Percentiles rank a stretch among this genome's conserved stretches.
Conservation (phyloP, 2,329 filamentous ascomycete species). For the Fusarium sp. region DNA sequence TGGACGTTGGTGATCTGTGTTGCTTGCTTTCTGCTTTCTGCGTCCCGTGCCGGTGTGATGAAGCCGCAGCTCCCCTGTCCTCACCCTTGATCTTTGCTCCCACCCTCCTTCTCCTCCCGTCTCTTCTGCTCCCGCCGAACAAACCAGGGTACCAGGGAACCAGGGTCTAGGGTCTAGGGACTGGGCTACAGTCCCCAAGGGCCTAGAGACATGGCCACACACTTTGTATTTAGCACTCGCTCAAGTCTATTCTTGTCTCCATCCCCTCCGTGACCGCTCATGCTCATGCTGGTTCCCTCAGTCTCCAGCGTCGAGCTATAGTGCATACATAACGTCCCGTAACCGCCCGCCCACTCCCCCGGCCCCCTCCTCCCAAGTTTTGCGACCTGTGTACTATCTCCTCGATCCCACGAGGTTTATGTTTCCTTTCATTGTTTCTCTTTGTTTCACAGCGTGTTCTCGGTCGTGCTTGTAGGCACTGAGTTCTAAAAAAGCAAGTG, state of each 20-base stretch:
- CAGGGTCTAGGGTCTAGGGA: constrained; percentile 36
- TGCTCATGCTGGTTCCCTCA: constrained; percentile 42
- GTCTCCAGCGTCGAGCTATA: constrained; percentile 44
- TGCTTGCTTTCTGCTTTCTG: constrained; percentile 36
- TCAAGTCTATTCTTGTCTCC: constrained; percentile 49
- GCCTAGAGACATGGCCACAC: constrained; percentile 39
- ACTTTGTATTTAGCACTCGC: constrained; percentile 34
- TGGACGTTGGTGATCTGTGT: constrained; percentile 16
- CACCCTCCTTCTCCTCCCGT: constrained; percentile 36
- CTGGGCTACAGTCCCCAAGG: constrained; percentile 34
- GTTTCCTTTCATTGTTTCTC: constrained; percentile 47
- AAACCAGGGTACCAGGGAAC: constrained; percentile 38
- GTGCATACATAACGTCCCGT: constrained; percentile 65
- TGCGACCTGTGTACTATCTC: constrained; percentile 57
- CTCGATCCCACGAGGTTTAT: constrained; percentile 54
- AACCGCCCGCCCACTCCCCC: constrained; percentile 59
- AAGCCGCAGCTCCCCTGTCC: constrained; percentile 35
- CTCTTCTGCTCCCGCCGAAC: constrained; percentile 27
- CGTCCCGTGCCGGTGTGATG: constrained; percentile 44
- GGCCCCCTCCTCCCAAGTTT: constrained; percentile 57
- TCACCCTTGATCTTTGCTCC: constrained; percentile 31
- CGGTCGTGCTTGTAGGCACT: constrained; percentile 35
- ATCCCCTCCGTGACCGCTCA: constrained; percentile 45
- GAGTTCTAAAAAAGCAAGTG: constrained; percentile 49
- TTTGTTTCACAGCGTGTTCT: constrained; percentile 50